phyloP scores from a whole-genome alignment of 352 stramenopile genomes.

The Phytophthora brassicae region DNA sequence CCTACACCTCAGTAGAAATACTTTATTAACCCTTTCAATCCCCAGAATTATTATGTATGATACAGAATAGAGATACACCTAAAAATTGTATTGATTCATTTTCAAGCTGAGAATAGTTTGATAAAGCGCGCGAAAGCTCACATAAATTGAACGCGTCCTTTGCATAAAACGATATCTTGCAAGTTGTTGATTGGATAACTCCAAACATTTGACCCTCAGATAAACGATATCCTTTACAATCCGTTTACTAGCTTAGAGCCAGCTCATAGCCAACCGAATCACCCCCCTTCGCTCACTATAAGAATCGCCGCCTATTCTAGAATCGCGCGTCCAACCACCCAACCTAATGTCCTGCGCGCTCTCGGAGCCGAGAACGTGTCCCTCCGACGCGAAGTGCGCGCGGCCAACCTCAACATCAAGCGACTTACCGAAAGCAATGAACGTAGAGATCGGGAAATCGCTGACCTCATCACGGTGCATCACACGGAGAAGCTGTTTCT shows the following conservation, averaged over 20 bases:
- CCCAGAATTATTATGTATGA: no score
- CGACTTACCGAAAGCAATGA: slow-evolving; percentile 4
- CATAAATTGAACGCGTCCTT: neutral
- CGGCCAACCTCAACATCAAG: neutral
- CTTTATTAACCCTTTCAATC: no score
- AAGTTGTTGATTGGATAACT: slow-evolving; percentile 8
- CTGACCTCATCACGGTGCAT: slow-evolving; percentile 1
- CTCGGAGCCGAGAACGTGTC: slow-evolving; percentile 1
- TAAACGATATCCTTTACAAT: slow-evolving; percentile 1
- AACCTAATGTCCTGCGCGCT: slow-evolving; percentile 3
- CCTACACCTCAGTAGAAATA: no score
- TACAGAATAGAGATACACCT: neutral
- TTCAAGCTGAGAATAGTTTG: neutral
- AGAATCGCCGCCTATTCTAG: neutral
- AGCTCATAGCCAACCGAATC: neutral
- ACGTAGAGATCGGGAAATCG: slow-evolving; percentile 7
- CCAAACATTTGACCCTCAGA: slow-evolving; percentile 1
- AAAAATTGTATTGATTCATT: neutral
- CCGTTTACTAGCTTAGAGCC: neutral
- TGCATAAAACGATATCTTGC: neutral
- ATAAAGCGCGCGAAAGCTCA: slow-evolving; percentile 4
- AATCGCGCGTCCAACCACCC: neutral
- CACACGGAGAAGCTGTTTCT: slow-evolving; percentile 13
- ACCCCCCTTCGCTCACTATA: neutral
- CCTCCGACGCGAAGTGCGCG: slow-evolving; percentile 1